Base-by-base conservation (phyloP, 768 basidiomycete species). In the Pleurotus sapidus region DNA sequence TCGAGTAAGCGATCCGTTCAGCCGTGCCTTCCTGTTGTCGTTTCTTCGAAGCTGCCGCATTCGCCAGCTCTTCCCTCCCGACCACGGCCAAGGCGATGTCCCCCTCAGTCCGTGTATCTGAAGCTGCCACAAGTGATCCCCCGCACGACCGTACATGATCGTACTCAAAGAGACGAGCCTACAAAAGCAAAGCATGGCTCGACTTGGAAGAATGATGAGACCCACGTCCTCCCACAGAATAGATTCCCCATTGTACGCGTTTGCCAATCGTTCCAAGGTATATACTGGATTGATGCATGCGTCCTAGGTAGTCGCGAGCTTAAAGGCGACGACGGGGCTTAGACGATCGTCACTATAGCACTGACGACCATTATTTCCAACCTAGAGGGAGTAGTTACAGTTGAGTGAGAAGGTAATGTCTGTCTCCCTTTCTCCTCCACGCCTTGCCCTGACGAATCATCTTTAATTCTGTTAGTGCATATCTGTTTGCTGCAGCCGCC, bases 341-440 rank as follows among this genome's bases (percentile, higher is more conserved):
- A 86, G 84, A 85, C 83, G 14, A 86, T 87, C 57, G 83, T 89
- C 9, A 82, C 87, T 8, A 90, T 88, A 5, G 88, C 89, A n/a
- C 70, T 91, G 30, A 88, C 89, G 1, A 89, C 87, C 0, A 90
- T 91, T 49, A 84, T 88, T 9, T 68, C 64, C n/a, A 66, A 87
- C 20, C 77, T 91, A 0, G 84, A 24, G 86, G 84, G 4, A 77
- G 68, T 12, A 74, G 74, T 38, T 90, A 91, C 60, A 83, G 86
- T 50, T 91, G 89, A 88, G 85, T 90, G 39, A 86, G 86, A 56
- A 86, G 80, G 87, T 84, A 51, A 14, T 76, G 68, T 18, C 15
- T 37, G 23, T 17, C 39, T 0, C 18, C 45, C 24, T 17, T 25
- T n/a, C 17, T 11, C 38, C 37, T 11, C 24, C 48, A 25, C 25